Evolutionary conservation across 306 rosid species (phyloP), one percentile per base, ranked within the genome.

Genomic region (Potentilla sterilis): DNA sequence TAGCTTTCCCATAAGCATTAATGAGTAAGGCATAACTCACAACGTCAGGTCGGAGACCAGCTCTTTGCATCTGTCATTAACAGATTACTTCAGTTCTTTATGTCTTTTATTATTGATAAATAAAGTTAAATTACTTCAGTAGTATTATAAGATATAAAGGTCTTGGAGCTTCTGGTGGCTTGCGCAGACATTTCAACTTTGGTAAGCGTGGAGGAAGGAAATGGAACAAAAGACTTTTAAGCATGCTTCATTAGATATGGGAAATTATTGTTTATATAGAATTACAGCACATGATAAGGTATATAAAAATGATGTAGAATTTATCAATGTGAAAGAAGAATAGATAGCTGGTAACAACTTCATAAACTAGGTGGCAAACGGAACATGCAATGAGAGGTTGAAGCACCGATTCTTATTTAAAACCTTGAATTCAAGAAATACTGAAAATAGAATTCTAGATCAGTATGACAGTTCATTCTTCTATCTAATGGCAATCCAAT

Each of bases 1-100:
- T 87, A 68, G 96, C 99, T 85, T 95, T 92, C 82, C 99, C 99
- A 55, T 95, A 95, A 44, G 99, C 97, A 85, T 66, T 85, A 55
- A 95, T 80, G 59, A 95, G 97, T 81, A 86, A 82, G 55, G 97
- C 96, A 85, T 92, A 95, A 88, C 96, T 95, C 80, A 92, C 96
- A 54, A 95, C 97, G 16, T 90, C 97, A 46, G 97, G 99, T 73
- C 49, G 87, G 72, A 92, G 89, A 78, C 88, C 93, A 83, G 97
- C 92, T 85, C 97, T 95, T 86, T 95, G 96, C 97, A 95, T 95
- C 99, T 95, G 85, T 80, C 80, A 85, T 82, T 59, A 78, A 79
- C 83, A 79, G 84, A 75, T 85, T 77, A 75, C 85, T 80, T 89
- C 78, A 88, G 82, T 59, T 81, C 83, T 78, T 80, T 84, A 83